Evolutionary conservation across 305 asterid genomes (phyloP), one percentile per base, ranked within the genome.

Genomic region (Plantago rigida): DNA sequence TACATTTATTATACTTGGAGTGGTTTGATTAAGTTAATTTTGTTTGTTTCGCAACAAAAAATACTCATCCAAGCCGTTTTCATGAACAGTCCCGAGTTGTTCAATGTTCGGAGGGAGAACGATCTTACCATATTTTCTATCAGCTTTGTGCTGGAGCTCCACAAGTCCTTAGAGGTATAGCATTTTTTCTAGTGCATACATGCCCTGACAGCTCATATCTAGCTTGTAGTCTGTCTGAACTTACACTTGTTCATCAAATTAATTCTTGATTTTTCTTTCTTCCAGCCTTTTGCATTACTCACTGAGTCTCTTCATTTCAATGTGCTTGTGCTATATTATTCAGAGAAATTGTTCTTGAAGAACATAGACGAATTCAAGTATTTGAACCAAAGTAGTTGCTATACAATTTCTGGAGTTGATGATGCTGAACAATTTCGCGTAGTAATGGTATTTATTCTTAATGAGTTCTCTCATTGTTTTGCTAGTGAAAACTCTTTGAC

Each of bases 81-180:
- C 54, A 59, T 72, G 71, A 58, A 75, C 96, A 90, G 96, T 91
- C 98, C 63, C 86, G 98, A 70, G 96, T 91, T 64, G 96, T 91
- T 63, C 98, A 87, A 68, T 86, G 94, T 70, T 73, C 96, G 28
- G 86, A 75, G 69, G 95, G 97, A 69, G 97, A 91, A 84, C 80
- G 97, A 81, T 84, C 98, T 28, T 91, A 91, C 76, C 98, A 91
- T 79, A 84, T 87, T 56, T 91, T 91, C 72, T 91, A 91, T 82
- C 95, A 91, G 77, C 95, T 91, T 42, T 91, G 98, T 73, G 88
- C 89, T 44, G 98, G 98, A 73, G 98, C 98, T 79, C 93, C 98
- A 62, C 75, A 79, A 50, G 63, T 55, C 73, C 90, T 91, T 67
- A 84, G 86, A 84, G 96, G 98, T 91, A 70, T 47, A 58, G 56